These are phyloP conservation scores for Hygrophoropsis aurantiaca DNA, from an alignment of 768 basidiomycete species.

Conservation along the genomic window DNA sequence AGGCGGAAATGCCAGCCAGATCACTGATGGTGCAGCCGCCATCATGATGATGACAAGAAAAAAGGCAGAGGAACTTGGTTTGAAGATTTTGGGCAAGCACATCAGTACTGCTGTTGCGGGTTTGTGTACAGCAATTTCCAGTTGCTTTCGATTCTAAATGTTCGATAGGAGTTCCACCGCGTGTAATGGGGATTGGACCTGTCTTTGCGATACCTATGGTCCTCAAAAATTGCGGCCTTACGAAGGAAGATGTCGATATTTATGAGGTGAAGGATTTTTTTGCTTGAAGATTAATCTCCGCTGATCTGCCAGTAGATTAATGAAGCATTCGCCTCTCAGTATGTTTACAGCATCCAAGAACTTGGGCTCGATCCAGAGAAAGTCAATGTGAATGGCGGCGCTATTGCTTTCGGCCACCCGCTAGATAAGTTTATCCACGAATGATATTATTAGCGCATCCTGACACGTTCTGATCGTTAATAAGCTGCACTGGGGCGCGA, in stretches of 20 bases:
- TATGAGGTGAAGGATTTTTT: constrained; percentile 57
- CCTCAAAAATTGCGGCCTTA: constrained; percentile 65
- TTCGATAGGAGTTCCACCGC: constrained; percentile 62
- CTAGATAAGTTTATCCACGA: constrained; percentile 56
- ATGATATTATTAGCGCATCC: background rate
- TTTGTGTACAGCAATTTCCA: no score
- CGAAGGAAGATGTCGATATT: constrained; percentile 69
- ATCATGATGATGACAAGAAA: constrained; percentile 77
- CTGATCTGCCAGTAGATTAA: constrained; percentile 59
- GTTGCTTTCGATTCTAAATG: background rate
- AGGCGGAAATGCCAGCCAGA: constrained; percentile 84
- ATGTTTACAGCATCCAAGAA: constrained; percentile 66
- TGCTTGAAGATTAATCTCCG: background rate
- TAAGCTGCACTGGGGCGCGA: constrained; percentile 81
- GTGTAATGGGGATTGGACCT: constrained; percentile 90
- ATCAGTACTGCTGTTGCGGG: constrained; percentile 72
- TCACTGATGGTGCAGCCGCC: constrained; percentile 83
- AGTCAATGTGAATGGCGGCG: constrained; percentile 89
- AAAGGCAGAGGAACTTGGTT: constrained; percentile 74
- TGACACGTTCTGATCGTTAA: constrained; percentile 17
- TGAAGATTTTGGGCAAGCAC: constrained; percentile 76
- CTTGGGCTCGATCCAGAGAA: constrained; percentile 62
- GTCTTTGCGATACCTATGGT: constrained; percentile 79
- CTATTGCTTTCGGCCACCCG: constrained; percentile 84
- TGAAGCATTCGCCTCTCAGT: constrained; percentile 88